Evolutionary conservation across 257 asterid species (phyloP), one percentile per base, ranked within the genome.

Genomic region (Scutellaria galericulata): DNA sequence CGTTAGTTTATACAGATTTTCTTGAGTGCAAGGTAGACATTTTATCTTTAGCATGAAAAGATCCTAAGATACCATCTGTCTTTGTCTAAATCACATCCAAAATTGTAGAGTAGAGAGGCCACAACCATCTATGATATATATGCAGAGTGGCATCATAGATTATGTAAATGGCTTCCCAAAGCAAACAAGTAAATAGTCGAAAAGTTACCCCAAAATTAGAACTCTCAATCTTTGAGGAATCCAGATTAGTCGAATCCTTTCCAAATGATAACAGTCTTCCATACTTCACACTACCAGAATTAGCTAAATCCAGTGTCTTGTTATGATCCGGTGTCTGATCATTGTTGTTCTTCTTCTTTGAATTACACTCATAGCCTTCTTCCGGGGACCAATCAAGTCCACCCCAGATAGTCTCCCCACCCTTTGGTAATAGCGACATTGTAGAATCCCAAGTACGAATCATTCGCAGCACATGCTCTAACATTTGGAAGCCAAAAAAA

Each of bases 331-430:
- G 66, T 56, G 78, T 75, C 53, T 67, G 84, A 77, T 72, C 79
- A 62, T 73, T 72, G 60, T 68, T 61, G 60, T 73, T 82, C 82
- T 82, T 84, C 78, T 79, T 83, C 77, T 81, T 83, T 53, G 70
- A 71, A 14, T 58, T 58, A 77, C 96, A 90, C 35, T 75, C 81
- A 8, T 81, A 70, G 63, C 85, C 95, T 75, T 84, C 95, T 77
- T 90, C 97, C 20, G 97, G 97, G 56, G 97, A 90, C 91, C 95
- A 88, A 76, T 90, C 93, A 70, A 86, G 78, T 61, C 84, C 93
- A 72, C 97, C 97, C 97, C 97, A 90, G 64, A 90, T 86, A 47
- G 93, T 82, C 59, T 90, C 90, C 63, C 97, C 97, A 35, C 97
- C 97, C 75, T 86, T 90, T 56, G 86, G 93, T 75, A 90, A 78